Base-by-base conservation (phyloP, 345 rosid genomes). In the Jatropha curcas region DNA sequence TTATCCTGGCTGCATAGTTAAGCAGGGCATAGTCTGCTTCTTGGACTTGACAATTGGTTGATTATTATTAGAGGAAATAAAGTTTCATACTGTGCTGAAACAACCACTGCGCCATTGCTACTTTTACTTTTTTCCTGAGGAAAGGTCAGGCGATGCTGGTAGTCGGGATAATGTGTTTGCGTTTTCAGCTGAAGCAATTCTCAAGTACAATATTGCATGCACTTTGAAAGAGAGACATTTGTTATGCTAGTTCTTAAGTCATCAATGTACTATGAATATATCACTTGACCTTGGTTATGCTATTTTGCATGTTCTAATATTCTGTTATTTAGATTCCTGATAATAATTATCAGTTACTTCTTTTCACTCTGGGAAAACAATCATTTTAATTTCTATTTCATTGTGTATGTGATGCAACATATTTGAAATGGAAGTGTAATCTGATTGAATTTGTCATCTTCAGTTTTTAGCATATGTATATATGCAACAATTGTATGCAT, bases 201-300 rank as follows among this genome's bases (percentile, higher is more conserved):
- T 9, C 24, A 34, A 17, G n/a, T n/a, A n/a, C n/a, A n/a, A n/a
- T n/a, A n/a, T 48, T 48, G 22, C 17, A 1, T 31, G 3, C 27
- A 20, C 2, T 3, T 16, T 16, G 53, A 17, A 1, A 48, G 53
- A 16, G 33, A 56, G 0, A 25, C 2, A 7, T 60, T 31, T 61
- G 27, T 20, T 61, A 61, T 61, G 65, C 65, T 34, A 34, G 27
- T 61, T 34, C 27, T 34, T 34, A 60, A 34, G 45, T 60, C n/a
- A 31, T 60, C 41, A 20, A 60, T 3, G 34, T 33, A 45, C 43
- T 60, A 60, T 60, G 43, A 34, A 34, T 60, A 19, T 16, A 17
- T 19, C 31, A 10, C 22, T 48, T 7, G 65, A 34, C 41, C 41
- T 60, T 34, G 45, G 34, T 65, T 60, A 43, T 30, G 17, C 37